Evolutionary conservation across 139 green algal genomes (phyloP), one percentile per base, ranked within the genome.

Genomic region (Micractinium conductrix): DNA sequence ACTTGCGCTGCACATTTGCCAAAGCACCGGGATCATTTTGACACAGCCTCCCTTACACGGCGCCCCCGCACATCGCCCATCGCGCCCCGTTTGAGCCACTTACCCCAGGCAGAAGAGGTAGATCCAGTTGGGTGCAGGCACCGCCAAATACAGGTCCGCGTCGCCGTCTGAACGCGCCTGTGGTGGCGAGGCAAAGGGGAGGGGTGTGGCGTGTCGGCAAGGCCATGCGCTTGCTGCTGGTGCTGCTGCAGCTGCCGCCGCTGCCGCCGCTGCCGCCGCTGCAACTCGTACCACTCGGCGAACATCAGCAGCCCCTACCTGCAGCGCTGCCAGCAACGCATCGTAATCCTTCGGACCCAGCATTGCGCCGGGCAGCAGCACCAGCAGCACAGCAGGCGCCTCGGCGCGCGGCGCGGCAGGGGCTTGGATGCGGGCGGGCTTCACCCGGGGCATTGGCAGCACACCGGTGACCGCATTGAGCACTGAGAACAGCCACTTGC

Each of bases 331-430:
- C 35, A 78, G n/a, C 28, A 87, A 55, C 16, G 70, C 40, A 17
- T 43, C 50, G 40, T 87, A 87, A 55, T 87, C 83, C 48, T 84
- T 84, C 1, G 83, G 83, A 0, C 50, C 60, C 6, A 87, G 68
- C 38, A 78, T 24, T 2, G 35, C 83, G 4, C 83, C 83, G 0
- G 83, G 83, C 30, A 87, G 0, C 1, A 87, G 44, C 26, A 87
- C 70, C 16, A 87, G 42, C 38, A 80, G 50, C 38, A 55, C 78
- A 1, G 33, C 22, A 16, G 76, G 76, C 58, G 14, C 28, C 38
- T 26, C 76, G 26, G 30, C 42, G 26, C 30, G 26, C 24, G 26
- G 3, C 37, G 37, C 10, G 0, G 6, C 50, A 0, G 55, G 76
- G 14, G 38, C 76, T 82, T 55, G 38, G 53, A 19, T 5, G 53